Conservation (phyloP, 148 eudicot species). For the Vaccinium macrocarpon region DNA sequence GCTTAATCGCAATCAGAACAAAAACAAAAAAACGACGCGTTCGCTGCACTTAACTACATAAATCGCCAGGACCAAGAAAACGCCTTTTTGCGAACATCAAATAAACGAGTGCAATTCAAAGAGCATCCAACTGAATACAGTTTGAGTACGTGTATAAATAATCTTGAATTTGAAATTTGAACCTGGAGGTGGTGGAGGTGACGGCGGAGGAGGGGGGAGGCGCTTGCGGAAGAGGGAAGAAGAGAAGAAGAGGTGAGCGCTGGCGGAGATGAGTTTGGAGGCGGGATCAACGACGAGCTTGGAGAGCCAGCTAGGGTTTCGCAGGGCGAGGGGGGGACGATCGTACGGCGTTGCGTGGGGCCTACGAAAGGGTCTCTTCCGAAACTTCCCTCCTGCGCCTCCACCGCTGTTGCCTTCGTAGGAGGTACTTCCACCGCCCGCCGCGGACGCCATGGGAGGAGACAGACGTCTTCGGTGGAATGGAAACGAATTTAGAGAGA, state of each 20-base stretch:
- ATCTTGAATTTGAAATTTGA: neutral
- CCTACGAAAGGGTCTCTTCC: conserved; percentile 37
- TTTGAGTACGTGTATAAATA: neutral
- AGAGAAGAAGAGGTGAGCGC: conserved; percentile 63
- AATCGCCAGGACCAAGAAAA: neutral
- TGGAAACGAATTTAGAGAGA: neutral
- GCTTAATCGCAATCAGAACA: neutral
- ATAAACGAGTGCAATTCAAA: neutral
- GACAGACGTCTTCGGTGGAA: neutral
- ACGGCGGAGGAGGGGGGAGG: conserved; percentile 57
- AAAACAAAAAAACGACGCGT: neutral
- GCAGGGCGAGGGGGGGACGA: conserved; percentile 58
- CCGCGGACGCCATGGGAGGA: conserved; percentile 40
- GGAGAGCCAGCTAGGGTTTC: conserved; percentile 67
- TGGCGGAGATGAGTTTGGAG: conserved; percentile 57
- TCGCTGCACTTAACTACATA: neutral
- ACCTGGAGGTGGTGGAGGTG: conserved; percentile 43
- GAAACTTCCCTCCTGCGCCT: conserved; percentile 59
- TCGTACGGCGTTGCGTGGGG: conserved; percentile 73
- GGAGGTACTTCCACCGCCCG: conserved; percentile 29
- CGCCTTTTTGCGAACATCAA: neutral
- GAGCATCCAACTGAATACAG: neutral
- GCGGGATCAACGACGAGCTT: conserved; percentile 86
- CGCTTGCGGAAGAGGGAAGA: conserved; percentile 69
- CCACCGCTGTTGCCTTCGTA: conserved; percentile 28